Percentiles rank a stretch among this genome's conserved stretches.
Conservation (phyloP, 805 yeast species). For the Candida quercuum region DNA sequence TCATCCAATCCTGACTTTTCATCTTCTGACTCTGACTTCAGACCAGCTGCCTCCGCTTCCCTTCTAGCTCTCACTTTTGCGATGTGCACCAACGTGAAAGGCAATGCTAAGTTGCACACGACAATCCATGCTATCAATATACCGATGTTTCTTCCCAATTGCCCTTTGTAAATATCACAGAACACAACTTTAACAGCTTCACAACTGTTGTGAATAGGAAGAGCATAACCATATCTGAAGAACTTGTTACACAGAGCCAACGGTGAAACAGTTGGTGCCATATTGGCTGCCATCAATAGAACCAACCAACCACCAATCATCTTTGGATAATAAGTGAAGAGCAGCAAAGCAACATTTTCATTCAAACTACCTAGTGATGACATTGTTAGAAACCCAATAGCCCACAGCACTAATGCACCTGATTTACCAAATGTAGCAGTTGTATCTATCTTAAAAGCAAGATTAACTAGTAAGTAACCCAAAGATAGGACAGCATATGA, state of each 20-base stretch:
- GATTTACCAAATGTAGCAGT: constrained; percentile 47
- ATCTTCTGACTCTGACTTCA: not conserved
- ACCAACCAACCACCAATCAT: constrained; percentile 62
- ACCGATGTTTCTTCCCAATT: constrained; percentile 50
- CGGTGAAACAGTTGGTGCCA: constrained; percentile 58
- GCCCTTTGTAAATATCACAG: constrained; percentile 46
- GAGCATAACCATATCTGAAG: constrained; percentile 48
- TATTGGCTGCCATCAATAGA: constrained; percentile 56
- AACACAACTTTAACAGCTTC: constrained; percentile 51
- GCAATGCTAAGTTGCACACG: constrained; percentile 32
- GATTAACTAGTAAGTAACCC: constrained; percentile 46
- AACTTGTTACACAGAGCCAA: constrained; percentile 28
- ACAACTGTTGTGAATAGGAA: constrained; percentile 56
- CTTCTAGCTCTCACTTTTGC: constrained; percentile 2
- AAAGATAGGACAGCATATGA: constrained; percentile 50
- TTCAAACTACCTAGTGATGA: constrained; percentile 63
- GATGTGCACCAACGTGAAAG: constrained; percentile 23
- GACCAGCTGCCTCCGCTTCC: not conserved
- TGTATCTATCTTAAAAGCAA: constrained; percentile 57
- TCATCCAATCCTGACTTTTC: too few species aligned
- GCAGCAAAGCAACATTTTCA: constrained; percentile 49
- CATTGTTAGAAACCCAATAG: constrained; percentile 54
- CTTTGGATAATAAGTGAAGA: constrained; percentile 52
- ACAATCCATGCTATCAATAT: constrained; percentile 52
- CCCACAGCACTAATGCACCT: constrained; percentile 68